A percentile compares a stretch with the other conserved stretches of the same genome.
Conservation (phyloP, 2,329 filamentous ascomycete genomes). For the Orbilia blumenaviensis region DNA sequence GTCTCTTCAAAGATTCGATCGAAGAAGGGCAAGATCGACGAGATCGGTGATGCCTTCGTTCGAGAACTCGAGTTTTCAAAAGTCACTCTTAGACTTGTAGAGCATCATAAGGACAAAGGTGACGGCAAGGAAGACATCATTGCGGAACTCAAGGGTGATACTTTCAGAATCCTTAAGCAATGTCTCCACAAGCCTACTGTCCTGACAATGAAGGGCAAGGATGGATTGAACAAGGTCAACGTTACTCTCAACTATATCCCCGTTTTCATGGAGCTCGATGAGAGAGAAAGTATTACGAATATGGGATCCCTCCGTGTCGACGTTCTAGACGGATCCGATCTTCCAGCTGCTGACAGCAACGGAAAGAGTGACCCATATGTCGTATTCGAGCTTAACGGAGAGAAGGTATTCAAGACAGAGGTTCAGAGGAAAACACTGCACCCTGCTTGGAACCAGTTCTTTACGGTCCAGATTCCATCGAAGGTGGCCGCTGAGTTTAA, state of each 20-base stretch:
- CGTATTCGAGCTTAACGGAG: conserved; percentile 89
- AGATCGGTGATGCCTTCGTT: conserved; percentile 92
- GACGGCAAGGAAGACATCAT: conserved; percentile 76
- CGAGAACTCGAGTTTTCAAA: conserved; percentile 97
- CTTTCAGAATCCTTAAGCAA: conserved; percentile 84
- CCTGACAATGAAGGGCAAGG: conserved; percentile 78
- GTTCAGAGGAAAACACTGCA: conserved; percentile 95
- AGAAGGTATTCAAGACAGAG: conserved; percentile 94
- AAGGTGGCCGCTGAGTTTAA: conserved; percentile 84
- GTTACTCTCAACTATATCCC: conserved; percentile 95
- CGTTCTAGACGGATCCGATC: conserved; percentile 81
- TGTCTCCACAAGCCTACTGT: conserved; percentile 85
- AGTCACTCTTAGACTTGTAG: conserved; percentile 84
- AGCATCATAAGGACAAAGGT: conserved; percentile 74
- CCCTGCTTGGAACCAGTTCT: conserved; percentile 95
- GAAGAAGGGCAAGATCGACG: conserved; percentile 78
- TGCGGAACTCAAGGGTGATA: conserved; percentile 83
- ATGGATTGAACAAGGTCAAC: conserved; percentile 82
- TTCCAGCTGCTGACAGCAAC: conserved; percentile 94
- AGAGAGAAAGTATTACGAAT: conserved; percentile 98
- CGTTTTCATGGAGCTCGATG: conserved; percentile 90
- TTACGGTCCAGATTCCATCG: conserved; percentile 83
- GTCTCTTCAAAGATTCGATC: conserved; percentile 78
- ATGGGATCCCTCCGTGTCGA: conserved; percentile 96
- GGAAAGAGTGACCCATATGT: conserved; percentile 97